Evolutionary conservation across 148 eudicot species (phyloP).

Genomic region (Vaccinium vitisidaea): DNA sequence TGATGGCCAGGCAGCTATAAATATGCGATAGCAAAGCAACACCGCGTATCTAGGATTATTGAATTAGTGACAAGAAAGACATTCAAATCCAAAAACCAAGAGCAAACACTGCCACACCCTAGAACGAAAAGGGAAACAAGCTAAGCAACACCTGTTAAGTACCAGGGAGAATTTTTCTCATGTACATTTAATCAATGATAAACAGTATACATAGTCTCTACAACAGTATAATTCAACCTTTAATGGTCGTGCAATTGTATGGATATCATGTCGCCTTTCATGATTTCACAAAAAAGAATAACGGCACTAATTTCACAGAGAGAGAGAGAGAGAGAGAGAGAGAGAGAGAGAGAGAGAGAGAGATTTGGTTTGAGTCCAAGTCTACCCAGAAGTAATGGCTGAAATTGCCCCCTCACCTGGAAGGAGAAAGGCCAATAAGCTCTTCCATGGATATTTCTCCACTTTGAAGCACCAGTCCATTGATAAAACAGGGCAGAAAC

Average conservation of each 20-base stretch:
- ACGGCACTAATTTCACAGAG: not conserved
- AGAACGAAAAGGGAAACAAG: not conserved
- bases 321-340: not conserved
- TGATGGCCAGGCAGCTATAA: not conserved
- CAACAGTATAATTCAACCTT: conserved; percentile 11
- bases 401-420: conserved; percentile 1
- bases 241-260: conserved; percentile 2
- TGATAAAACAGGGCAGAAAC: not conserved
- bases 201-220: conserved; percentile 10
- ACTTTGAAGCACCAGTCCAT: not conserved
- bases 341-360: not conserved
- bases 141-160: too few relatives aligned
- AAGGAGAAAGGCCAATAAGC: not conserved
- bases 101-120: not conserved
- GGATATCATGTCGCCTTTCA: not conserved
- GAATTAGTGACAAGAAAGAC: not conserved
- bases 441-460: conserved; percentile 14
- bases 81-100: conserved; percentile 2
- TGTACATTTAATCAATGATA: conserved; percentile 15
- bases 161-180: not conserved
- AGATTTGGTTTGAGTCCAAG: not conserved
- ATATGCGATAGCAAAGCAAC: not conserved
- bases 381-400: conserved; percentile 14
- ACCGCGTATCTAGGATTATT: not conserved
- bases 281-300: not conserved